phyloP scores from a whole-genome alignment of 257 asterid species.

The Solanum habrochaites region DNA sequence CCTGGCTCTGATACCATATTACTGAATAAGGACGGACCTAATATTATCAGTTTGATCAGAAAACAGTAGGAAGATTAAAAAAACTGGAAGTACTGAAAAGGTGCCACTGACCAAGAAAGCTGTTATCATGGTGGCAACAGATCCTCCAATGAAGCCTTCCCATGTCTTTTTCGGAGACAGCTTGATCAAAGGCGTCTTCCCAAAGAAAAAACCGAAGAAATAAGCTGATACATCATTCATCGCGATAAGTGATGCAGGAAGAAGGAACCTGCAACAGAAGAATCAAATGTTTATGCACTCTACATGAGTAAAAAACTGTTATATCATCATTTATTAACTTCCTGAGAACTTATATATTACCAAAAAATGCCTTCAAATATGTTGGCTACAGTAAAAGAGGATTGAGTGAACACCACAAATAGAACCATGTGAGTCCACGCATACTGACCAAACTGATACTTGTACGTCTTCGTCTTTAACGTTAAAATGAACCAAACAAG shows the following conservation, averaged over 20 bases:
- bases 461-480: slow-evolving; percentile 77
- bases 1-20: neutral
- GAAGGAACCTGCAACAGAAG: slow-evolving; percentile 75
- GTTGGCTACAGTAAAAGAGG: slow-evolving; percentile 68
- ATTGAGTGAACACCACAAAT: slow-evolving; percentile 65
- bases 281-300: slow-evolving; percentile 14
- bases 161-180: slow-evolving; percentile 85
- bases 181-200: slow-evolving; percentile 80
- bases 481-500: slow-evolving; percentile 87
- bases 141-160: slow-evolving; percentile 96
- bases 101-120: slow-evolving; percentile 51
- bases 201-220: slow-evolving; percentile 79
- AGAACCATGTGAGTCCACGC: slow-evolving; percentile 89
- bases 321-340: neutral
- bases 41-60: neutral
- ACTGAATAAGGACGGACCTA: neutral
- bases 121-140: slow-evolving; percentile 58
- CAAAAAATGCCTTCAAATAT: slow-evolving; percentile 80
- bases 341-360: slow-evolving; percentile 18
- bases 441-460: slow-evolving; percentile 85
- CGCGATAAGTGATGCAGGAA: slow-evolving; percentile 85
- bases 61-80: neutral
- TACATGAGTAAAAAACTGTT: neutral
- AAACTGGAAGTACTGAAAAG: neutral
- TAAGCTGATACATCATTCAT: slow-evolving; percentile 80